These are phyloP conservation scores for Cetradonia linearis DNA, from an alignment of 495 filamentous ascomycete genomes.

Conservation along the genomic window DNA sequence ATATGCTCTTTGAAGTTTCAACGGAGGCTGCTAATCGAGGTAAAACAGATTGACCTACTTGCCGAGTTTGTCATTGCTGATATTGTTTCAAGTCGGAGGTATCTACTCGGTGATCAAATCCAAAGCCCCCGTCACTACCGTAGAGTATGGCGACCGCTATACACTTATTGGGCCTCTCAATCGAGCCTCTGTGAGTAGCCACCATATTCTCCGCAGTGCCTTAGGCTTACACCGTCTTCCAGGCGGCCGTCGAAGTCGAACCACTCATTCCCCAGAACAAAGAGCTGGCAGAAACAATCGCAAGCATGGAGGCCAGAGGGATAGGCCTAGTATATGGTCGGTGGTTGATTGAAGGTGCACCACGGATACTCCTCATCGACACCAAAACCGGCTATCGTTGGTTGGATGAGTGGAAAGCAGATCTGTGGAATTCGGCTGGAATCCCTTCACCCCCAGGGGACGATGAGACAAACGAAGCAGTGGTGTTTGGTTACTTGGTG, in stretches of 20 bases:
- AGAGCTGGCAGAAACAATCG: slow-evolving; percentile 68
- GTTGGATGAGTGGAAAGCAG: slow-evolving; percentile 93
- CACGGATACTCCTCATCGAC: slow-evolving; percentile 86
- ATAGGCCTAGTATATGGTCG: slow-evolving; percentile 86
- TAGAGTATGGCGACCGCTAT: slow-evolving; percentile 96
- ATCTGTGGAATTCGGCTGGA: slow-evolving; percentile 86
- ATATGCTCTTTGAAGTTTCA: slow-evolving; percentile 86
- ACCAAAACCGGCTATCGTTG: slow-evolving; percentile 84
- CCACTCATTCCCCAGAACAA: slow-evolving; percentile 75
- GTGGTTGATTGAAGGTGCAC: slow-evolving; percentile 96
- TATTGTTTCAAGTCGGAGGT: slow-evolving; percentile 59
- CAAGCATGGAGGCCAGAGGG: slow-evolving; percentile 81
- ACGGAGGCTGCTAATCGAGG: slow-evolving; percentile 96
- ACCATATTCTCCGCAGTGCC: slow-evolving; percentile 4
- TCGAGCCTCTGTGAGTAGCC: slow-evolving; percentile 59
- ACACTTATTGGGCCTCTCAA: slow-evolving; percentile 93
- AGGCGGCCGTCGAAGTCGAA: slow-evolving; percentile 95
- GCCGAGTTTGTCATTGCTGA: slow-evolving; percentile 13
- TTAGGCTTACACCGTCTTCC: slow-evolving; percentile 25
- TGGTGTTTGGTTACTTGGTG: slow-evolving; percentile 94
- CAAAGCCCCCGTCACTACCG: slow-evolving; percentile 93
- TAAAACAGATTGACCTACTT: slow-evolving; percentile 30
- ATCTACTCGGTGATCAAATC: slow-evolving; percentile 99
- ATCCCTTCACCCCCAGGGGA: slow-evolving; percentile 88
- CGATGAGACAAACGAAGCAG: slow-evolving; percentile 91